Conservation (phyloP, 2,329 filamentous ascomycete genomes). For the Phyllosticta citrichinensis region DNA sequence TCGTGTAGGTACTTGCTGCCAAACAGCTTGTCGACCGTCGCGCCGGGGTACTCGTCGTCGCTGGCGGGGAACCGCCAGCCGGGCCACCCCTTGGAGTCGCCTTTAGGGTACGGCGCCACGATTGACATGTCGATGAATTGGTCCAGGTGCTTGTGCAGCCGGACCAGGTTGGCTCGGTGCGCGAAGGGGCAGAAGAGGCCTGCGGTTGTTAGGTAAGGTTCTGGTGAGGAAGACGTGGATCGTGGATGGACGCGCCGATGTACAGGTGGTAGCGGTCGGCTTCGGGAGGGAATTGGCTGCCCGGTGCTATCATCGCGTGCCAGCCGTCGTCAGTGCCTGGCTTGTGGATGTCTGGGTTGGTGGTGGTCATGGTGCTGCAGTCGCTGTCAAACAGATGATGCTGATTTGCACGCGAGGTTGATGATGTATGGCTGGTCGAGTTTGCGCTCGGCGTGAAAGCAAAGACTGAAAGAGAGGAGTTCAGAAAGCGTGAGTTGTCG, state of each 20-base stretch:
- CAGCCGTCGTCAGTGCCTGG: conserved; percentile 36
- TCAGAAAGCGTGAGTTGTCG: too few relatives aligned
- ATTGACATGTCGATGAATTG: conserved; percentile 46
- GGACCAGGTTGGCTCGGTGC: conserved; percentile 48
- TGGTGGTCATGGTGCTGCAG: conserved; percentile 7
- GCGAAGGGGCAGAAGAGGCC: conserved; percentile 58
- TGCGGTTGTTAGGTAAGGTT: conserved; percentile 12
- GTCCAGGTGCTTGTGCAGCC: conserved; percentile 48
- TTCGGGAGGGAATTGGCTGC: conserved; percentile 41
- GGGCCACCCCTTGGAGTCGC: conserved; percentile 51
- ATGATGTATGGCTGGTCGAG: too few relatives aligned
- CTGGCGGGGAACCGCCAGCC: conserved; percentile 50
- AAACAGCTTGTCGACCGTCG: conserved; percentile 52
- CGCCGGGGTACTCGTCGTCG: conserved; percentile 45
- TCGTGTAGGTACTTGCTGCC: conserved; percentile 50
- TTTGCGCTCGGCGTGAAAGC: neutral
- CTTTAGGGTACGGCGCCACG: conserved; percentile 58
- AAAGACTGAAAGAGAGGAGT: too few relatives aligned
- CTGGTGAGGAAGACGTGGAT: neutral
- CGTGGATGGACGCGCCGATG: conserved; percentile 30
- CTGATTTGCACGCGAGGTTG: neutral
- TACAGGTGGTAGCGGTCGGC: conserved; percentile 46
- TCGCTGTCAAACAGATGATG: neutral
- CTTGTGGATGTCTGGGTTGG: conserved; percentile 20
- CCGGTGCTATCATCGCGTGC: conserved; percentile 41